Percentiles rank a stretch among this genome's conserved stretches.
These are phyloP conservation scores for Strobilomyces echinocephalus DNA, from an alignment of 768 basidiomycete species.

Conservation along the genomic window DNA sequence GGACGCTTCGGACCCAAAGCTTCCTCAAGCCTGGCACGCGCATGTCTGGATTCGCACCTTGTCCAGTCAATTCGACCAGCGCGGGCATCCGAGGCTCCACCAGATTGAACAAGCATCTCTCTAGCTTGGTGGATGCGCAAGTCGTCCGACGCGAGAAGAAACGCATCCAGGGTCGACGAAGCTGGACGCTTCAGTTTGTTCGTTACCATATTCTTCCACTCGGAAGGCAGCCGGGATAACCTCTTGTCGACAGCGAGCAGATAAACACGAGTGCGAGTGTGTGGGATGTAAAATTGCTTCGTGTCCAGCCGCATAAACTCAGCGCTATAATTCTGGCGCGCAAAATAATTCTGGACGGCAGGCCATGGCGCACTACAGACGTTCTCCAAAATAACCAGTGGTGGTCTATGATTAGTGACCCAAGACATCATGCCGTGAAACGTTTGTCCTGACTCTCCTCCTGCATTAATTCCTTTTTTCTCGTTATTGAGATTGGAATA, in stretches of 20 bases:
- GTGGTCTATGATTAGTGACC: slow-evolving; percentile 82
- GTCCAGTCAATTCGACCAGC: slow-evolving; percentile 85
- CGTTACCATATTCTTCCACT: slow-evolving; percentile 62
- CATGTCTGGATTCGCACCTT: slow-evolving; percentile 89
- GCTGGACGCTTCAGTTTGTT: slow-evolving; percentile 74
- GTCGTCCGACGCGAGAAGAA: slow-evolving; percentile 87
- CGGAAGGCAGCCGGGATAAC: slow-evolving; percentile 52
- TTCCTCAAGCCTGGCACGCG: slow-evolving; percentile 81
- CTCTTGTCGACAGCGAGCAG: slow-evolving; percentile 73
- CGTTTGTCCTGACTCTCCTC: slow-evolving; percentile 90
- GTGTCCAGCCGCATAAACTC: slow-evolving; percentile 68
- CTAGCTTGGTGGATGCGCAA: slow-evolving; percentile 87
- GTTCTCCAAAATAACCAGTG: slow-evolving; percentile 92
- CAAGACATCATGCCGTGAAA: slow-evolving; percentile 94
- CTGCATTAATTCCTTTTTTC: slow-evolving; percentile 83
- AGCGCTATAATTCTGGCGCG: slow-evolving; percentile 71
- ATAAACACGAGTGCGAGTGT: slow-evolving; percentile 89
- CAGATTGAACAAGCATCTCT: slow-evolving; percentile 74
- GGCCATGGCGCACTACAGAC: slow-evolving; percentile 90
- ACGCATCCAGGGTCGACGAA: slow-evolving; percentile 85
- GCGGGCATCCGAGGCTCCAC: slow-evolving; percentile 57
- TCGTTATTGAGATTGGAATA: slow-evolving; percentile 95
- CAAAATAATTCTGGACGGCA: slow-evolving; percentile 71
- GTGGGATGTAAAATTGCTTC: slow-evolving; percentile 90
- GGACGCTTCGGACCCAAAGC: slow-evolving; percentile 77